phyloP scores from a whole-genome alignment of 83 land plant genomes.

The Diphasiastrum complanatum region DNA sequence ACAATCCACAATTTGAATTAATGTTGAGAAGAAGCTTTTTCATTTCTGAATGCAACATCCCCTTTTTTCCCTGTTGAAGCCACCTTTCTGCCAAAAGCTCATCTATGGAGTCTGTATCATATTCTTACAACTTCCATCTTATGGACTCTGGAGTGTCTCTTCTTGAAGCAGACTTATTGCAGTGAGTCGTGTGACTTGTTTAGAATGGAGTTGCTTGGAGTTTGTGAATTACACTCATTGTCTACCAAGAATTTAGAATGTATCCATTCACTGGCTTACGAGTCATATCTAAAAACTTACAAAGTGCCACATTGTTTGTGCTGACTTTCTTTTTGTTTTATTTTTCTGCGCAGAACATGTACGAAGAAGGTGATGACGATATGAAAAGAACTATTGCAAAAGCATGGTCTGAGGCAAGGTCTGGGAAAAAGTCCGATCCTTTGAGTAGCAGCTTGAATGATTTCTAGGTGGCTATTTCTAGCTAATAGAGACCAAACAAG shows the following conservation, averaged over 20 bases:
- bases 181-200: no score
- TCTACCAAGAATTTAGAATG: no score
- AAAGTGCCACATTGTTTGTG: neutral
- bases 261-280: no score
- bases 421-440: no score
- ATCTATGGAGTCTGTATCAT: neutral
- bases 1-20: no score
- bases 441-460: no score
- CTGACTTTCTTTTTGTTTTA: neutral
- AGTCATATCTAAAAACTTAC: conserved; percentile 1
- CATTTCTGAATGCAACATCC: neutral
- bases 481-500: no score
- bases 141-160: neutral
- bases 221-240: no score
- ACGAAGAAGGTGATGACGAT: conserved; percentile 94
- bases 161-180: no score
- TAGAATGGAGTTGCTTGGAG: no score
- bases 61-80: neutral
- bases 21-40: no score
- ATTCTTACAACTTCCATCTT: conserved; percentile 26
- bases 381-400: conserved; percentile 92
- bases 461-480: no score
- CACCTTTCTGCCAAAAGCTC: neutral
- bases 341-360: conserved; percentile 66
- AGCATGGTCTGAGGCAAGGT: conserved; percentile 85